Evolutionary conservation across 129 eudicot species (phyloP), one percentile per base, ranked within the genome.

Genomic region (Centrapalus pauciflorus): DNA sequence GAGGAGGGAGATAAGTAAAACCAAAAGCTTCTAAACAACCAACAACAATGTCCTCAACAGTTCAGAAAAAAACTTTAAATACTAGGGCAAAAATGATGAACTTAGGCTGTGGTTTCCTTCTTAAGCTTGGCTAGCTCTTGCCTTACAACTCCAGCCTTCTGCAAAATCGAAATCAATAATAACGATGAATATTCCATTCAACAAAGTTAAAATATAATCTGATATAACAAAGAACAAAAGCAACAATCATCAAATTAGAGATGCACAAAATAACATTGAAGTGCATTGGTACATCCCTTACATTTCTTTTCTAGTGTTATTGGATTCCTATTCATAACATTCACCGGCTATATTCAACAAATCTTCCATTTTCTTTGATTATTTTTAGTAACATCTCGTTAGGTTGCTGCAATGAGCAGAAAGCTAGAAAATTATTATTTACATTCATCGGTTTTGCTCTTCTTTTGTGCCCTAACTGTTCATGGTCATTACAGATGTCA

Each of bases 121-220:
- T 81, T 81, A 38, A 81, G 79, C 69, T 76, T 76, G 4, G 82
- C 81, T 2, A 81, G 65, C 16, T 81, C 85, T 64, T 76, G 82
- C 85, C 79, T 81, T 21, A 81, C 85, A 66, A 81, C 82, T 43
- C 82, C 85, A 59, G 82, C 85, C 56, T 76, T 81, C 85, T 76
- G 82, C 76, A 72, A 67, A 8, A 32, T 60, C 64, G 66, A 38
- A 79, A 25, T 20, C 25, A 72, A 40, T 19, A 26, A 28, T 20
- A 49, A 3, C 35, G 34, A 27, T 51, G 13, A 61, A 55, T 21
- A 54, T 3, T 14, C 8, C n/a, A n/a, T 21, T 7, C 4, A 9
- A 20, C 33, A 10, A 20, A 29, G 2, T 3, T 29, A 17, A 5
- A 49, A 11, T 2, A 49, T 57, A 13, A 57, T 30, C 4, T n/a